Percentiles rank a stretch among this genome's conserved stretches.
phyloP scores from a whole-genome alignment of 176 grass and related monocot genomes.

The Phragmites australis region DNA sequence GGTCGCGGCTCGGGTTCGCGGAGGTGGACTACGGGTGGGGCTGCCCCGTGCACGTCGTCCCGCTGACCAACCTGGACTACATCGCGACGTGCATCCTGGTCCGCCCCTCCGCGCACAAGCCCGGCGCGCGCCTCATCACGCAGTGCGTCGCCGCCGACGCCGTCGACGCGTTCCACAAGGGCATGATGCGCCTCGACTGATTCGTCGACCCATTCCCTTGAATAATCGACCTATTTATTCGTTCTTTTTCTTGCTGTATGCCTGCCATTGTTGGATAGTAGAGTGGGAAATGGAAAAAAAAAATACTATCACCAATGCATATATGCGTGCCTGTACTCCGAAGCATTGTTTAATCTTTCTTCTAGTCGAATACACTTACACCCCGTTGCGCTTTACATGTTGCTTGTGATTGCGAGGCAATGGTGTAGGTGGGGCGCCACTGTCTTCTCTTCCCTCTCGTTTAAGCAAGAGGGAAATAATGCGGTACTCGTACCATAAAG shows the following conservation, averaged over 20 bases:
- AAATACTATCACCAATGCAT: neutral
- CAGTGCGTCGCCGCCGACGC: slow-evolving; percentile 69
- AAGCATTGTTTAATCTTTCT: slow-evolving; percentile 38
- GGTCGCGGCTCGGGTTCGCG: slow-evolving; percentile 79
- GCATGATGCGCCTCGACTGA: slow-evolving; percentile 78
- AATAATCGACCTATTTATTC: too few relatives aligned
- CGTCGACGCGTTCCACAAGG: slow-evolving; percentile 62
- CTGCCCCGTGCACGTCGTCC: slow-evolving; percentile 76
- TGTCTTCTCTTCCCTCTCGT: slow-evolving; percentile 18
- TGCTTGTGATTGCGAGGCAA: neutral
- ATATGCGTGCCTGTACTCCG: neutral
- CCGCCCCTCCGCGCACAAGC: slow-evolving; percentile 68
- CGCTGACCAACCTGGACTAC: slow-evolving; percentile 86
- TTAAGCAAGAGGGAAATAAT: neutral
- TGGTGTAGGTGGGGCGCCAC: slow-evolving; percentile 7
- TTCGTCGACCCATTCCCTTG: neutral
- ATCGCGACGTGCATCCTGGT: slow-evolving; percentile 94
- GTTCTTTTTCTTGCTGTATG: neutral
- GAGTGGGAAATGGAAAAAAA: neutral
- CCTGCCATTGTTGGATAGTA: neutral
- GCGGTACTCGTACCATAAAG: neutral
- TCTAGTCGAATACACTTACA: too few relatives aligned
- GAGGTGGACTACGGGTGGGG: slow-evolving; percentile 98
- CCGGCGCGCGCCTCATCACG: slow-evolving; percentile 76
- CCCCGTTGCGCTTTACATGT: neutral